Evolutionary conservation across 192 early-diverging fungal species (phyloP).

Genomic region (Dissophora ornata): DNA sequence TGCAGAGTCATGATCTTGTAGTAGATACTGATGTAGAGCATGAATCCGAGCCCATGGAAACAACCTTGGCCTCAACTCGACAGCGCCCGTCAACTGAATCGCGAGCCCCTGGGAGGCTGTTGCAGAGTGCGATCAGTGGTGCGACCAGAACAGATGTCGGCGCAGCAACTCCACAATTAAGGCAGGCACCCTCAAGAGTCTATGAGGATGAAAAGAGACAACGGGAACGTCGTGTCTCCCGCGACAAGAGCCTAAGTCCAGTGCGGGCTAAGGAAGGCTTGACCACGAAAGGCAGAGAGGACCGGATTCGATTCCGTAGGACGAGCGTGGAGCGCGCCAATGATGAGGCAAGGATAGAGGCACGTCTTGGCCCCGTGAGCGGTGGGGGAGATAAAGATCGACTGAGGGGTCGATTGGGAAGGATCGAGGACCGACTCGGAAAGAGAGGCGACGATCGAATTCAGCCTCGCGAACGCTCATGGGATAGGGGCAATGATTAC

Average conservation of each 20-base stretch:
- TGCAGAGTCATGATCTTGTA: not conserved
- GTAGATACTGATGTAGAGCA: not conserved
- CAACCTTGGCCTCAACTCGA: not conserved
- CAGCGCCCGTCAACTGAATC: not conserved
- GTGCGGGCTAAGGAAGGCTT: constrained; percentile 27
- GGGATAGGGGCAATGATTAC: constrained; percentile 27
- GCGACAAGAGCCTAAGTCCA: constrained; percentile 31
- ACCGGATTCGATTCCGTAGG: constrained; percentile 35
- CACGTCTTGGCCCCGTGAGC: constrained; percentile 27
- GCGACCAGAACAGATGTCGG: constrained; percentile 26
- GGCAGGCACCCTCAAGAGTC: constrained; percentile 40
- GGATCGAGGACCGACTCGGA: constrained; percentile 32
- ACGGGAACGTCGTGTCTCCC: not conserved
- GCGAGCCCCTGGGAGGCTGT: constrained; percentile 16
- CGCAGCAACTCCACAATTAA: not conserved
- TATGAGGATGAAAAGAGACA: constrained; percentile 17
- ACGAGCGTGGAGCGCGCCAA: constrained; percentile 21
- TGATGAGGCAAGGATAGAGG: constrained; percentile 28
- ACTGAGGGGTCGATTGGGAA: constrained; percentile 19
- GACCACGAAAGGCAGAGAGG: constrained; percentile 5
- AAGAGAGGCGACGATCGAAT: not conserved
- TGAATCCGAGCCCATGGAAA: too few relatives aligned
- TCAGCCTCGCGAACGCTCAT: constrained; percentile 29
- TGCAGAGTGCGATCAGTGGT: constrained; percentile 38
- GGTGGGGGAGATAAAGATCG: constrained; percentile 7